These are phyloP conservation scores for Ambrosia trifida DNA, from an alignment of 129 eudicot species.

Conservation along the genomic window DNA sequence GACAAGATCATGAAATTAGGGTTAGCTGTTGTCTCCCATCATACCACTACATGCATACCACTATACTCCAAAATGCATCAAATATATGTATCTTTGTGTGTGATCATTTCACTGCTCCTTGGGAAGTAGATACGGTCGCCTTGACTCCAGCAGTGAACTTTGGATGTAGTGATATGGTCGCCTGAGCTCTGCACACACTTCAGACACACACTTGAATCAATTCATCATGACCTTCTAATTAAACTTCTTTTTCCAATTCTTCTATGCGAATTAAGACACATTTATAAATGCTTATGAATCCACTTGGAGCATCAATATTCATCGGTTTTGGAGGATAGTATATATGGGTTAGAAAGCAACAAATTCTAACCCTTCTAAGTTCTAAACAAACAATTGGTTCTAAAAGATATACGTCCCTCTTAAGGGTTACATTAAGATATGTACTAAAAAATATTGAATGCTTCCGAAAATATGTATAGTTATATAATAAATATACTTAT, in stretches of 20 bases:
- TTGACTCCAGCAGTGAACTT: constrained; percentile 35
- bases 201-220: constrained; percentile 21
- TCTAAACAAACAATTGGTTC: no score
- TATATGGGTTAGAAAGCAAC: no score
- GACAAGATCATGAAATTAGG: constrained; percentile 72
- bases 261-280: constrained; percentile 20
- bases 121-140: constrained; percentile 54
- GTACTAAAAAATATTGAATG: no score
- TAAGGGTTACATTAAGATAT: no score
- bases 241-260: constrained; percentile 23
- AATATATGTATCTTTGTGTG: neutral
- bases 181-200: constrained; percentile 24
- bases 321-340: no score
- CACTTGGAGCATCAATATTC: no score
- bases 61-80: constrained; percentile 18
- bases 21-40: constrained; percentile 55
- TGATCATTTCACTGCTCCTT: constrained; percentile 30
- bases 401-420: no score
- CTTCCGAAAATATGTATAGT: no score
- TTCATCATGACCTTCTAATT: neutral
- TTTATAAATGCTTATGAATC: no score
- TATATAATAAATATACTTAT: no score
- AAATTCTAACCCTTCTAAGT: no score
- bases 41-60: neutral
- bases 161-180: constrained; percentile 34